Base-by-base conservation (phyloP, 129 eudicot species). In the Flaveria robusta region DNA sequence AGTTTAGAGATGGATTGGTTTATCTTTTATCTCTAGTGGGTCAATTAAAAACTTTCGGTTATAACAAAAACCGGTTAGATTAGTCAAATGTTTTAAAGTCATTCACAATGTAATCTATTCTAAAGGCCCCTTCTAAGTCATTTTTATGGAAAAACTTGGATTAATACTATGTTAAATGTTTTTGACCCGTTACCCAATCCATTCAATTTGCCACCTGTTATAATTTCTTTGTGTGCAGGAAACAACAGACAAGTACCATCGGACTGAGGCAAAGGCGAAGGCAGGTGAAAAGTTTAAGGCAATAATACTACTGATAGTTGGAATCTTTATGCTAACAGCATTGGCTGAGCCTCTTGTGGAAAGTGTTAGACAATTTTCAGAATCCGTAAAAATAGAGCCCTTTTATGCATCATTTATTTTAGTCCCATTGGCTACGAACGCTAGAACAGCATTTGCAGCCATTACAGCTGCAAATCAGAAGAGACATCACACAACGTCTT, bases 401-500 rank as follows among this genome's bases (percentile, higher is more conserved):
- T 90, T 87, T 64, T 85, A 83, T 52, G 79, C 85, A 10, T 84
- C 92, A 0, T 90, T 90, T 52, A 77, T 87, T 20, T 47, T 85
- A 5, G 83, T 87, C 68, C 92, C 92, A 3, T 68, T 87, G 68
- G 96, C 92, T 64, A 90, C 92, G 22, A 90, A 90, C 45, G 87
- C 88, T 11, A 81, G 90, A 76, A 66, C 77, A 20, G 87, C 88
- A 7, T 77, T 83, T 15, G 88, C 92, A 16, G 87, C 90, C 16
- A 81, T 87, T 80, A 81, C 39, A 68, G 81, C 85, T 58, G 85
- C 84, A 7, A 54, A 71, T 9, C 67, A 77, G 59, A 85, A 79
- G 81, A 87, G 75, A 63, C 60, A 54, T 50, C 83, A 71, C 42
- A 79, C 86, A 9, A 83, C 81, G 41, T 87, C 96, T 54, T 77